phyloP scores from a whole-genome alignment of 768 basidiomycete species.

The Kwoniella sp. region DNA sequence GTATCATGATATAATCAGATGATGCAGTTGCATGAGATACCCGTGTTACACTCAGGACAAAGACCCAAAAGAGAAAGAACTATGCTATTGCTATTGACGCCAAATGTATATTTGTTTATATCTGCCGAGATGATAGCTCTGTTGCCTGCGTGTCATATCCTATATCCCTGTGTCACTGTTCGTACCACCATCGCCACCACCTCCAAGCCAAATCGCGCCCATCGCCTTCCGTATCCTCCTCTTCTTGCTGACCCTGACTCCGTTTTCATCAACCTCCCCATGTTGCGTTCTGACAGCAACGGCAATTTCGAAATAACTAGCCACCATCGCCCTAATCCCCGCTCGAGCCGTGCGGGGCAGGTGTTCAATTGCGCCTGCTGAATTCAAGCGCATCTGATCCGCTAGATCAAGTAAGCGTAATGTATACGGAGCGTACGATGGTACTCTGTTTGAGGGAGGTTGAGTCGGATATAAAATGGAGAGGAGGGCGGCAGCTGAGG shows the following conservation, averaged over 20 bases:
- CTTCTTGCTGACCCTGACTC: conserved; percentile 43
- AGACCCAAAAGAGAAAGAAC: no score
- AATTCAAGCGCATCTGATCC: conserved; percentile 33
- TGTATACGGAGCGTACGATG: conserved; percentile 32
- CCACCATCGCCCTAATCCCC: conserved; percentile 54
- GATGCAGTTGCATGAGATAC: no score
- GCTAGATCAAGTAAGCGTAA: conserved; percentile 46
- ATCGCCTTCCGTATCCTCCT: conserved; percentile 35
- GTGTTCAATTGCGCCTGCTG: conserved; percentile 33
- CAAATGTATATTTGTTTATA: no score
- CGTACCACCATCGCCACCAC: no score
- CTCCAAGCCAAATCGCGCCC: conserved; percentile 36
- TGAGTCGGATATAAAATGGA: conserved; percentile 3
- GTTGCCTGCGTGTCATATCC: no score
- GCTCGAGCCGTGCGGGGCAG: conserved; percentile 48
- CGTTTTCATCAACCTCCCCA: conserved; percentile 34
- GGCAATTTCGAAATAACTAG: conserved; percentile 55
- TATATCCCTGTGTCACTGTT: no score
- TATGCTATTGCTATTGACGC: no score
- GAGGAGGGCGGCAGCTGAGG: not conserved
- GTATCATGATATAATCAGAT: no score
- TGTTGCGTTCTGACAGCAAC: conserved; percentile 37
- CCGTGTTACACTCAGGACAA: no score
- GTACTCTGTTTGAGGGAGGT: not conserved
- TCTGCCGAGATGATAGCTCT: no score